Base-by-base conservation (phyloP, 306 rosid genomes). In the Ochetophila trinervis region DNA sequence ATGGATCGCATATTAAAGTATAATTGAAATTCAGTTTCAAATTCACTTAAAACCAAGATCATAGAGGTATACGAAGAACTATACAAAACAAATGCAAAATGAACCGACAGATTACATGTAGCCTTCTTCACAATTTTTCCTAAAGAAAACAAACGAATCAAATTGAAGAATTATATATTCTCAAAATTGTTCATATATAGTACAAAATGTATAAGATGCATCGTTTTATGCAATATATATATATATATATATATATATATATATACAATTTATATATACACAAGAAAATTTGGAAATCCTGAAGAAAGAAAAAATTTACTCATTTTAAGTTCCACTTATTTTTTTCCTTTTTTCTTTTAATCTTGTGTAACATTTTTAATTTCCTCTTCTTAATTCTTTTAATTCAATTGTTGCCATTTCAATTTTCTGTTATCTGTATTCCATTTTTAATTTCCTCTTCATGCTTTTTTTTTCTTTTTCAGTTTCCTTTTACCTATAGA, bases 21-120 rank as follows among this genome's bases (percentile, higher is more conserved):
- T 53, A 53, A 60, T 54, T 24, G 32, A 40, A 57, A 74, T 17
- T 69, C 51, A 3, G 20, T 16, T 5, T n/a, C 54, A 14, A 50
- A n/a, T 4, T 50, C 10, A n/a, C 54, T 50, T 16, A n/a, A 16
- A 5, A n/a, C 8, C 3, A n/a, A 17, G 9, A 50, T 21, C 8
- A 16, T 6, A 22, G 30, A 45, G 13, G n/a, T 30, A 53, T 16
- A 8, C 12, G 24, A 36, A 60, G 47, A 60, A 23, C 22, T 36
- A 6, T 12, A 35, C 9, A 59, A 59, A 8, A 32, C 6, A 59
- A 20, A 54, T 17, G 15, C 34, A 20, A 54, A 22, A 54, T 21
- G 34, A 54, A 54, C 13, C 16, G 8, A 54, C 16, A 21, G 59
- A 54, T 54, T 20, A 30, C 34, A 54, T 10, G 59, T 6, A 21